These are phyloP conservation scores for Chalaropsis ovoidea DNA, from an alignment of 2,329 filamentous ascomycete genomes.

Conservation along the genomic window DNA sequence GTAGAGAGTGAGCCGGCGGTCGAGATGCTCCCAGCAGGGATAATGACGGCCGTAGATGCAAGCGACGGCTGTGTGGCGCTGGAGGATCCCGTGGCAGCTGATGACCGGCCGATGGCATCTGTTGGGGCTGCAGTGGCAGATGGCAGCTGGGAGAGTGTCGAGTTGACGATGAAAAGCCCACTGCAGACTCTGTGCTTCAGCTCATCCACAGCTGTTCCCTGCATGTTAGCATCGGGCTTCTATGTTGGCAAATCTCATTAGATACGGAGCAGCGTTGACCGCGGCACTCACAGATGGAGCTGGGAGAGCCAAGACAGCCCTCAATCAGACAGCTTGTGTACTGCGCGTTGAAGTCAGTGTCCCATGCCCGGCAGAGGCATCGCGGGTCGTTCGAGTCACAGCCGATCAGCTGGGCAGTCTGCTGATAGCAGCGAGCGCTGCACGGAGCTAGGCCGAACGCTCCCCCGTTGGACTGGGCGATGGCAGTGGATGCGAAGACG, in stretches of 20 bases:
- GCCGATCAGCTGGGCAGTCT: constrained; percentile 22
- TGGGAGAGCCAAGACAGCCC: constrained; percentile 20
- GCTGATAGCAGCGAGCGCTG: constrained; percentile 23
- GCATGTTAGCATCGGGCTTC: background rate
- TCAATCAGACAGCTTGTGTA: constrained; percentile 26
- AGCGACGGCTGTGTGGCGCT: background rate
- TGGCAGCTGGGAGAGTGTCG: background rate
- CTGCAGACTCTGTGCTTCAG: constrained; percentile 5
- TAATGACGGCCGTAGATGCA: background rate
- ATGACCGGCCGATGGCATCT: background rate
- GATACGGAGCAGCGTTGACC: no score
- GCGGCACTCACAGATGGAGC: constrained; percentile 17
- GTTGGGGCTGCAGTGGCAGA: background rate
- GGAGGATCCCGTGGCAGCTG: background rate
- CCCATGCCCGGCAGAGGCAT: constrained; percentile 22
- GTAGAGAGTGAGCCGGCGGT: background rate
- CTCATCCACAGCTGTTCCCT: background rate
- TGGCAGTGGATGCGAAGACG: background rate
- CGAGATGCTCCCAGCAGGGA: background rate
- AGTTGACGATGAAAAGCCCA: background rate
- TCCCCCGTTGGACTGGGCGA: background rate
- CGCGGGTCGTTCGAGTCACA: constrained; percentile 20
- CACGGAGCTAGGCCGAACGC: constrained; percentile 24
- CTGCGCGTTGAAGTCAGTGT: constrained; percentile 22
- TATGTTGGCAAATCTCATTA: no score